These are phyloP conservation scores for Eucalyptus shirleyi DNA, from an alignment of 345 rosid species.

Conservation along the genomic window DNA sequence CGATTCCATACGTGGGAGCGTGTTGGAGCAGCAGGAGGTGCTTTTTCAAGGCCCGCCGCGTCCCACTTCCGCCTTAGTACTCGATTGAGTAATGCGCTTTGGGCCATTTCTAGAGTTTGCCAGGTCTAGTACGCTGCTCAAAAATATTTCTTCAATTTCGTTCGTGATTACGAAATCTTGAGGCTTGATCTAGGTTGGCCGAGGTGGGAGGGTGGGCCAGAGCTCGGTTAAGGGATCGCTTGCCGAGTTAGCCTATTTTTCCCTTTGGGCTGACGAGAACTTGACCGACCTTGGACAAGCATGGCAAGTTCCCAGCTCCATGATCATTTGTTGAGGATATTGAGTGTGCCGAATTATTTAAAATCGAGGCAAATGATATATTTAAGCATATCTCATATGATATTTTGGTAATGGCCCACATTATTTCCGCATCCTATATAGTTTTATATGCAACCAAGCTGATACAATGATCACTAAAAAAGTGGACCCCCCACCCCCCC, in stretches of 20 bases:
- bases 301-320: accelerated
- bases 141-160: neutral
- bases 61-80: neutral
- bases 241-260: neutral
- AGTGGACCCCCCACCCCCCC: too few relatives aligned
- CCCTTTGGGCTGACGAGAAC: neutral
- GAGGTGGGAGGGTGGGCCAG: accelerated
- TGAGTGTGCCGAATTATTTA: neutral
- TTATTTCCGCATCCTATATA: too few relatives aligned
- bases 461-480: too few relatives aligned
- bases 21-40: neutral
- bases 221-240: neutral
- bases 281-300: neutral
- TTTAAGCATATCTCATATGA: too few relatives aligned
- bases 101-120: neutral
- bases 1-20: neutral
- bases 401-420: too few relatives aligned
- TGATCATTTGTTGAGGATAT: neutral
- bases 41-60: neutral
- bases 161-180: neutral
- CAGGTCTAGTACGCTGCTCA: neutral
- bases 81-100: neutral
- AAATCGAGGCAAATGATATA: accelerated
- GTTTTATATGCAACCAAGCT: too few relatives aligned
- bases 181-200: neutral